Conservation (phyloP, 768 basidiomycete genomes). For the Boletus rufocinnamomeus region DNA sequence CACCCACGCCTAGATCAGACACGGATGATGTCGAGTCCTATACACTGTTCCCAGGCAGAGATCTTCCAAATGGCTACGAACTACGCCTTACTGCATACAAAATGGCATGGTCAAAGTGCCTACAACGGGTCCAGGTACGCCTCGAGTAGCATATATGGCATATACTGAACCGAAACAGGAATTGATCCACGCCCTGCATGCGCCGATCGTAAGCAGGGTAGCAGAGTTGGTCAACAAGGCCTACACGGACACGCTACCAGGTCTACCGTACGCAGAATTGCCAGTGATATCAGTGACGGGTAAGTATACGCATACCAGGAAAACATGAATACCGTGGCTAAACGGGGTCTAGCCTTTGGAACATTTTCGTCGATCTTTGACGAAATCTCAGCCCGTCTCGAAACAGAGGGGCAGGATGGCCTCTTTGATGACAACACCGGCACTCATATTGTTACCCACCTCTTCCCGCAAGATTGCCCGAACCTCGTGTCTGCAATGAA, state of each 20-base stretch:
- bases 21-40: constrained; percentile 22
- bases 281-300: constrained; percentile 61
- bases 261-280: constrained; percentile 60
- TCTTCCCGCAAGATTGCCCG: constrained; percentile 59
- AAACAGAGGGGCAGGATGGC: constrained; percentile 27
- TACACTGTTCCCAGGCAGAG: constrained; percentile 33
- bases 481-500: constrained; percentile 58
- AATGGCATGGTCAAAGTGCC: constrained; percentile 59
- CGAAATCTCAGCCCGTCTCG: constrained; percentile 42
- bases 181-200: constrained; percentile 50
- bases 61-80: constrained; percentile 34
- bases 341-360: constrained; percentile 40
- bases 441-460: constrained; percentile 43
- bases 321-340: neutral
- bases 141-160: neutral
- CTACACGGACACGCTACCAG: constrained; percentile 48
- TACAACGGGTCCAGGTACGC: constrained; percentile 55
- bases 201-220: constrained; percentile 48
- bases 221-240: constrained; percentile 45
- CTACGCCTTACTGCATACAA: constrained; percentile 56
- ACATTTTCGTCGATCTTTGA: constrained; percentile 50
- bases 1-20: constrained; percentile 15
- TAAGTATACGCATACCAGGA: constrained; percentile 33
- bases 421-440: constrained; percentile 23
- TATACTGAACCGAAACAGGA: constrained; percentile 34